phyloP scores from a whole-genome alignment of 208 protist genomes.

The Leptomonas pyrrhocoris region DNA sequence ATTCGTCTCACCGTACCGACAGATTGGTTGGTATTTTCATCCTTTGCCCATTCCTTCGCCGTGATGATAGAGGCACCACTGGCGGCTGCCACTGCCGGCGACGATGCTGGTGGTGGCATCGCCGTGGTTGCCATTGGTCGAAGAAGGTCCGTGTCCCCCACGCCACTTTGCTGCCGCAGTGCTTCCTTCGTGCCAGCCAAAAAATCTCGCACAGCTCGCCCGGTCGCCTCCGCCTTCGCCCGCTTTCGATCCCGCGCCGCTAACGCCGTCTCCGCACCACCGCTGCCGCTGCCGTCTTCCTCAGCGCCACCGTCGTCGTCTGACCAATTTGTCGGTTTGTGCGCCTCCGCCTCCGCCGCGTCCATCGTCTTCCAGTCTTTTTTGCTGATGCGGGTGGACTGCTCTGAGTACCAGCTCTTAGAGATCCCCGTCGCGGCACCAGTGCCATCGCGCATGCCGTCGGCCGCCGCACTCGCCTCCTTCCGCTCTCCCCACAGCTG shows the following conservation, averaged over 20 bases:
- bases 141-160: not conserved
- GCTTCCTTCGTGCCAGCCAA: conserved; percentile 9
- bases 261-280: not conserved
- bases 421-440: conserved; percentile 17
- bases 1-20: no score
- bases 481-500: conserved; percentile 34
- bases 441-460: not conserved
- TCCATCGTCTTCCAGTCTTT: conserved; percentile 69
- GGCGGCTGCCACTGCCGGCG: not conserved
- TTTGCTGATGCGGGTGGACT: conserved; percentile 29
- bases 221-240: conserved; percentile 26
- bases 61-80: no score
- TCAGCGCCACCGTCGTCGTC: conserved; percentile 23
- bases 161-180: conserved; percentile 14
- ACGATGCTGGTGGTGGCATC: not conserved
- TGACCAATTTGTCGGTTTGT: conserved; percentile 24
- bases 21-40: no score
- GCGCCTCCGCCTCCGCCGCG: conserved; percentile 35
- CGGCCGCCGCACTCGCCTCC: not conserved
- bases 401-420: conserved; percentile 20
- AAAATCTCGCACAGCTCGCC: conserved; percentile 7
- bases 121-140: not conserved
- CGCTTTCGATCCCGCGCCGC: conserved; percentile 17
- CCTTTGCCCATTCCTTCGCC: no score
- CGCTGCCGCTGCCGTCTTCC: conserved; percentile 8